Base-by-base conservation (phyloP, 768 basidiomycete species). In the Pulveroboletus ravenelii region DNA sequence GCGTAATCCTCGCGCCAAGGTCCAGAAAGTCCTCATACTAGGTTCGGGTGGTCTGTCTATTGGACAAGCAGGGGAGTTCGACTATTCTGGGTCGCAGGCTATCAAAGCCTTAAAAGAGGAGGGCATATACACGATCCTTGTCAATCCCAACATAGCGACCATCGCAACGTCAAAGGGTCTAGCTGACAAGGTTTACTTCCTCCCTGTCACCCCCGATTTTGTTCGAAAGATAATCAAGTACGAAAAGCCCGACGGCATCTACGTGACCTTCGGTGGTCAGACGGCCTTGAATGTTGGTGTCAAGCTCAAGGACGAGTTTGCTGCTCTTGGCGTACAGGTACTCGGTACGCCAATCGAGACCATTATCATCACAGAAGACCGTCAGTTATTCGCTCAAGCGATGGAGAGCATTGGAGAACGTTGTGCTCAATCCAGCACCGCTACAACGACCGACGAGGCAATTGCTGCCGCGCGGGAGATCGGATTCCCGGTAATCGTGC, bases 101-200 rank as follows among this genome's bases (percentile, higher is more conserved):
- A 95, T 99, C 79, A 99, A 99, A 72, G 96, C 96, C 10, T 79
- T 99, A 58, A 98, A 98, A 73, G 92, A 92, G 66, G 96, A 98
- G 67, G 96, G 96, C 31, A 98, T 99, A 64, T 98, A 96, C 72
- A 99, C 96, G 52, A 93, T 99, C 70, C 84, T 99, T 68, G 82
- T 99, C 61, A 98, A 98, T 71, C 95, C 96, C 25, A 99, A 99
- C 72, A 99, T 99, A 60, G 96, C 96, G 18, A 99, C 96, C 35
- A 99, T 97, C 59, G 93, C 93, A 40, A 96, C 93, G 1, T 94
- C 92, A 42, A 93, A 93, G 61, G 94, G 96, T 54, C 82, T 99
- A 45, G 96, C 96, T 20, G 96, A 99, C 77, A 98, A 98, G 70
- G 95, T 99, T 43, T 99, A 98, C 76, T 99, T 98, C 81, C 79